phyloP scores from a whole-genome alignment of 192 early-diverging fungal genomes.

The Lobulomyces angularis region DNA sequence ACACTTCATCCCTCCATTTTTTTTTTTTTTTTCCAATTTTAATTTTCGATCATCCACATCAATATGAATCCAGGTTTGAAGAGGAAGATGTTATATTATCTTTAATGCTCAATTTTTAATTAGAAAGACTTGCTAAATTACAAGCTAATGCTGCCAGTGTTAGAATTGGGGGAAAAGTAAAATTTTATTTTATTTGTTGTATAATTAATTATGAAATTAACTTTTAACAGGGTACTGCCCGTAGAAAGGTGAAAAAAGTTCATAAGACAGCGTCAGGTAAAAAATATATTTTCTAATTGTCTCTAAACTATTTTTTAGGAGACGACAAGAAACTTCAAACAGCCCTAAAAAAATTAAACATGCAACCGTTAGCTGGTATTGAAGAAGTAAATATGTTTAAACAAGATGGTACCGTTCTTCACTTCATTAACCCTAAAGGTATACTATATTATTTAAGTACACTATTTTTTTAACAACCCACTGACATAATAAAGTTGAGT shows the following conservation, averaged over 20 bases:
- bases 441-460: too few relatives aligned
- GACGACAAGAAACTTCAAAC: slow-evolving; percentile 93
- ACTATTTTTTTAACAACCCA: not conserved
- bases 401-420: slow-evolving; percentile 80
- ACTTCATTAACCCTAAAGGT: slow-evolving; percentile 84
- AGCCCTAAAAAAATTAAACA: slow-evolving; percentile 82
- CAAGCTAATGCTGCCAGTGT: slow-evolving; percentile 56
- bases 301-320: too few relatives aligned
- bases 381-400: slow-evolving; percentile 99
- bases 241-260: slow-evolving; percentile 77
- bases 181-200: not conserved
- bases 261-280: slow-evolving; percentile 60
- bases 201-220: slow-evolving; percentile 24
- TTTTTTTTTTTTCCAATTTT: too few relatives aligned
- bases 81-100: too few relatives aligned
- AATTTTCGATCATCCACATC: too few relatives aligned
- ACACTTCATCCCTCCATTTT: too few relatives aligned
- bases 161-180: slow-evolving; percentile 69
- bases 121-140: slow-evolving; percentile 93
- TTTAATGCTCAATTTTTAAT: too few relatives aligned
- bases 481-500: slow-evolving; percentile 42
- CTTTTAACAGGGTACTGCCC: slow-evolving; percentile 95
- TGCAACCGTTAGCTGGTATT: slow-evolving; percentile 70
- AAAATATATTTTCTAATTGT: too few relatives aligned
- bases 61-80: too few relatives aligned